phyloP scores from a whole-genome alignment of 495 filamentous ascomycete genomes.

The Bacidia rubella region DNA sequence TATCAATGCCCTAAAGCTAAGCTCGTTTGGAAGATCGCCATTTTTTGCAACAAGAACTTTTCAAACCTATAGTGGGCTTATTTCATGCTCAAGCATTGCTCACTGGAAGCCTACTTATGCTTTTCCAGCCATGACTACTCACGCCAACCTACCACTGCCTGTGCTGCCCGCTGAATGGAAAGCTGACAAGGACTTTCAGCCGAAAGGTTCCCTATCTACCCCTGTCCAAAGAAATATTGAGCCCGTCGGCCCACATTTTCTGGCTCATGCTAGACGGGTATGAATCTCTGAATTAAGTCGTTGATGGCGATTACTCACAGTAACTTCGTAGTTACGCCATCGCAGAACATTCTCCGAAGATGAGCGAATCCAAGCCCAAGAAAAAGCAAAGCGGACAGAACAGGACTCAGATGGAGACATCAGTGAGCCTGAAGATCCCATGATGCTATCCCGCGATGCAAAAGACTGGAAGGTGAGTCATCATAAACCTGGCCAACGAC shows the following conservation, averaged over 20 bases:
- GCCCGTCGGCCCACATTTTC: slow-evolving; percentile 92
- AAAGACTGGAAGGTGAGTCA: slow-evolving; percentile 94
- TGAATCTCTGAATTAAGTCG: slow-evolving; percentile 3
- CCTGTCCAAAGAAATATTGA: slow-evolving; percentile 75
- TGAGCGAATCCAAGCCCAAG: slow-evolving; percentile 88
- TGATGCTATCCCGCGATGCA: slow-evolving; percentile 81
- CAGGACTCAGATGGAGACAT: slow-evolving; percentile 81
- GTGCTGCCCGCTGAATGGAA: slow-evolving; percentile 68
- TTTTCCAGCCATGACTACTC: slow-evolving; percentile 34
- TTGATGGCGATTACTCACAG: neutral
- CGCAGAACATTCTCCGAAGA: slow-evolving; percentile 97
- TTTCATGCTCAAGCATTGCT: too few relatives aligned
- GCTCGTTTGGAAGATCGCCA: too few relatives aligned
- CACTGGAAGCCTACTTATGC: too few relatives aligned
- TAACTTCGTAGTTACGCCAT: slow-evolving; percentile 55
- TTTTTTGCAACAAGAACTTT: too few relatives aligned
- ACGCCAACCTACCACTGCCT: slow-evolving; percentile 50
- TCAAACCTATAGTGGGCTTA: too few relatives aligned
- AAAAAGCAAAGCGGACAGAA: slow-evolving; percentile 89
- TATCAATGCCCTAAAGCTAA: too few relatives aligned
- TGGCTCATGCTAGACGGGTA: slow-evolving; percentile 90
- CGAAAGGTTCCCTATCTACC: slow-evolving; percentile 51
- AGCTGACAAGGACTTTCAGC: slow-evolving; percentile 83
- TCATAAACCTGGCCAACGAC: neutral
- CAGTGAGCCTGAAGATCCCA: slow-evolving; percentile 79